A percentile compares a stretch with the other conserved stretches of the same genome.
Conservation (phyloP, 2,329 filamentous ascomycete genomes). For the Escovopsis sp. region DNA sequence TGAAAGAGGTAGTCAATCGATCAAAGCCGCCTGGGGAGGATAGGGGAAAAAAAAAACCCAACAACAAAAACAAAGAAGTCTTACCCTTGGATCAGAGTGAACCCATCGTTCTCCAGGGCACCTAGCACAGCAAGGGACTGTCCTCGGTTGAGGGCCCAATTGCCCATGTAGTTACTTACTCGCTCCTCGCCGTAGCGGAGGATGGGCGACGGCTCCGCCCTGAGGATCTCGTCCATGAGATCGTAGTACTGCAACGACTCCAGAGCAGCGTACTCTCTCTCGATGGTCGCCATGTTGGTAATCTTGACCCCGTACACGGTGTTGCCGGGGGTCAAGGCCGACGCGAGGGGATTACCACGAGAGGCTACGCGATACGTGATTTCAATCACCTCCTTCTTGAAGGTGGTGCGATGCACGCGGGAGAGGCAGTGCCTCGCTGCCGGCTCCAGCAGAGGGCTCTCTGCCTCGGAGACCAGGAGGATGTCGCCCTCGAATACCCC, state of each 20-base stretch:
- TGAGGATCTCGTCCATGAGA: conserved; percentile 80
- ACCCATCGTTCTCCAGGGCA: conserved; percentile 88
- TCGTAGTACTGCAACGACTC: conserved; percentile 92
- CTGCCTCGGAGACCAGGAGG: conserved; percentile 63
- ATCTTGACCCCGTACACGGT: conserved; percentile 67
- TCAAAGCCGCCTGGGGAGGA: neutral
- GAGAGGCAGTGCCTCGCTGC: conserved; percentile 70
- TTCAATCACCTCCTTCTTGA: conserved; percentile 70
- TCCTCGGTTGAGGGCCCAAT: conserved; percentile 73
- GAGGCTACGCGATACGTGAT: conserved; percentile 74
- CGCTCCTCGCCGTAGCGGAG: conserved; percentile 65
- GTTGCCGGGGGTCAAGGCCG: conserved; percentile 51
- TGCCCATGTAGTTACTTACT: conserved; percentile 52
- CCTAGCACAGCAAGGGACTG: conserved; percentile 88
- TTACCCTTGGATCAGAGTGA: conserved; percentile 85
- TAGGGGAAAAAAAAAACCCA: too few relatives aligned
- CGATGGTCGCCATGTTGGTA: conserved; percentile 84
- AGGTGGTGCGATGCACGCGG: conserved; percentile 63
- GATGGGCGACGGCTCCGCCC: conserved; percentile 79
- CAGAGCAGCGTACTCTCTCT: conserved; percentile 86
- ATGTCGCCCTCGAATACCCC: conserved; percentile 75
- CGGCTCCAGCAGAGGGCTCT: conserved; percentile 51
- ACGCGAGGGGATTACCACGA: conserved; percentile 44
- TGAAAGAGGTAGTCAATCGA: too few relatives aligned
- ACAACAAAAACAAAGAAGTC: conserved; percentile 6